phyloP scores from a whole-genome alignment of 768 basidiomycete species.

The Leccinum boreale region DNA sequence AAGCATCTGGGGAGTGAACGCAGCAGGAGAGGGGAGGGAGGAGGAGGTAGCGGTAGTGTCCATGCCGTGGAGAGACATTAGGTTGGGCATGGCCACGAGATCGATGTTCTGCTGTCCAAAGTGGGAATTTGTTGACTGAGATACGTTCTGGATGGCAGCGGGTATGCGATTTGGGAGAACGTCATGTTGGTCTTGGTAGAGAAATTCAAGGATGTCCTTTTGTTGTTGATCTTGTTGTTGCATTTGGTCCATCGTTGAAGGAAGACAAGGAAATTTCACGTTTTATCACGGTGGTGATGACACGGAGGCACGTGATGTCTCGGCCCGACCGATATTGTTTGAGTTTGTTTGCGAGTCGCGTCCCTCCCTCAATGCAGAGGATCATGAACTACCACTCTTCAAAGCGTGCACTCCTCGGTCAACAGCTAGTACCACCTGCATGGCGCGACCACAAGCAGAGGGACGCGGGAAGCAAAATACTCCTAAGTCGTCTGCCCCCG shows the following conservation, averaged over 20 bases:
- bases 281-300: neutral
- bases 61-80: constrained; percentile 49
- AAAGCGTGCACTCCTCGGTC: constrained; percentile 56
- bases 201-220: constrained; percentile 35
- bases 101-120: constrained; percentile 42
- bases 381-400: constrained; percentile 47
- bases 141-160: neutral
- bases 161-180: constrained; percentile 8
- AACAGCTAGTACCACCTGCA: constrained; percentile 55
- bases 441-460: constrained; percentile 49
- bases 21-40: constrained; percentile 16
- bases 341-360: constrained; percentile 1
- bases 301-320: neutral
- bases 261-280: no score
- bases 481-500: constrained; percentile 61
- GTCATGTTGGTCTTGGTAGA: constrained; percentile 29
- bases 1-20: constrained; percentile 46
- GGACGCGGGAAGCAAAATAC: constrained; percentile 57
- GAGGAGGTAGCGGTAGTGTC: constrained; percentile 20
- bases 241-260: constrained; percentile 19
- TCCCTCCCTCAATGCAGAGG: constrained; percentile 10
- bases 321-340: constrained; percentile 1
- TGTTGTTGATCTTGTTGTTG: constrained; percentile 29
- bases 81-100: constrained; percentile 40
- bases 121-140: constrained; percentile 8